Evolutionary conservation across 495 filamentous ascomycete species (phyloP), one percentile per base, ranked within the genome.

Genomic region (Podospora tetraspora): DNA sequence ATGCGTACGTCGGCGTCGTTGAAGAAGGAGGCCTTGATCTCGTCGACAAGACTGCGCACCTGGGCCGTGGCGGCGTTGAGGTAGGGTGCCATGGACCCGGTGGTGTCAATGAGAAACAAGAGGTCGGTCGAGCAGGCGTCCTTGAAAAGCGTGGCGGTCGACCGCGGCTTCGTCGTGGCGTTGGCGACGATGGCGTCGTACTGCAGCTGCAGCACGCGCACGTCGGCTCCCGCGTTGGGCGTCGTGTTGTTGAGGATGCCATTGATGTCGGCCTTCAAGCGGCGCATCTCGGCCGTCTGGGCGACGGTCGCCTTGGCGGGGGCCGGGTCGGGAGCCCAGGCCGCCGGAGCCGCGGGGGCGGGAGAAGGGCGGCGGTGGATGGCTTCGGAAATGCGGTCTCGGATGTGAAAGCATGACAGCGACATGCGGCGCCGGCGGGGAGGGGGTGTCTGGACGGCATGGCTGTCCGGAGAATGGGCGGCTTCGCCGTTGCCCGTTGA

Each of bases 1-100:
- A 84, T 75, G 9, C 83, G 80, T 1, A 85, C 74, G 34, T 76
- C 71, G 29, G 72, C 77, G n/a, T 77, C 75, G 56, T 79, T 73
- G 59, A 84, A 76, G 66, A 78, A 79, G 1, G 71, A 58, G 2
- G 23, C 23, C 34, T 73, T 70, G 70, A 81, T 77, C n/a, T 79
- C 79, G 2, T 68, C 62, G 2, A 80, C 58, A 59, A 80, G 80
- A 64, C 61, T 72, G 66, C 64, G 73, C 56, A 81, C 75, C 43
- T 81, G 78, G 2, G 71, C 65, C 59, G 78, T 80, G 57, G 76
- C 77, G 2, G 75, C 76, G 4, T 74, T 66, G 43, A 81, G 78
- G 63, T 79, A 73, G 8, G 63, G 16, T 0, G 0, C 11, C 79
- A 81, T 79, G 3, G 79, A 80, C 0, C 61, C 37, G 0, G 78